Evolutionary conservation across 148 eudicot genomes (phyloP), one percentile per base, ranked within the genome.

Genomic region (Camellia sinensis): DNA sequence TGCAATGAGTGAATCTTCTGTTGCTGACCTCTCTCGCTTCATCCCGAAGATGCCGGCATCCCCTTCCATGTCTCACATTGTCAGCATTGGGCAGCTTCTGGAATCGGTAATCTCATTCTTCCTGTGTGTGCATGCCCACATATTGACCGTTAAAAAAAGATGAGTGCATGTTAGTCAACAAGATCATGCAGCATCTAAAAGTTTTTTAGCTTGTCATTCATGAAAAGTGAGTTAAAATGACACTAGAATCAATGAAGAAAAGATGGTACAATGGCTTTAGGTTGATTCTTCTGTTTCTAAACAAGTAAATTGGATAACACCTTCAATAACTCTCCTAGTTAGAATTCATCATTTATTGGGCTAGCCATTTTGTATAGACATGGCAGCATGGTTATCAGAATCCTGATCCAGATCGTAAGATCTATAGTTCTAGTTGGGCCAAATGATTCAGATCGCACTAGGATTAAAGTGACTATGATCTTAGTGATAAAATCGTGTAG

Each of bases 1-100:
- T 45, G 87, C 77, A 65, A 84, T 81, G 52, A 92, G 94, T 82
- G 84, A 86, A 77, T 84, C 91, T 62, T 90, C 97, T 64, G 88
- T 80, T 73, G 71, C 89, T 64, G 92, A 94, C 70, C 63, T 87
- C 77, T 61, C 89, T 10, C 87, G 86, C 81, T 84, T 83, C 81
- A 80, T 83, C 29, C 85, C 90, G 68, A 87, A 75, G 78, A 78
- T 83, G 53, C 84, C 93, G 10, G 67, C 84, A 65, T 84, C 91
- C 43, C 87, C 89, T 80, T 81, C 90, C 11, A 82, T 84, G 81
- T 83, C 94, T 78, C 90, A 87, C 61, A 84, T 92, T 62, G 89
- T 95, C 85, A 90, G 95, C 90, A 89, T 95, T 19, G 95, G 98
- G 50, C 92, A 95, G 82, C 95, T 95, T 78, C 86, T 92, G 67